Conservation (phyloP, 2,329 filamentous ascomycete genomes). For the Seiridium unicorne region DNA sequence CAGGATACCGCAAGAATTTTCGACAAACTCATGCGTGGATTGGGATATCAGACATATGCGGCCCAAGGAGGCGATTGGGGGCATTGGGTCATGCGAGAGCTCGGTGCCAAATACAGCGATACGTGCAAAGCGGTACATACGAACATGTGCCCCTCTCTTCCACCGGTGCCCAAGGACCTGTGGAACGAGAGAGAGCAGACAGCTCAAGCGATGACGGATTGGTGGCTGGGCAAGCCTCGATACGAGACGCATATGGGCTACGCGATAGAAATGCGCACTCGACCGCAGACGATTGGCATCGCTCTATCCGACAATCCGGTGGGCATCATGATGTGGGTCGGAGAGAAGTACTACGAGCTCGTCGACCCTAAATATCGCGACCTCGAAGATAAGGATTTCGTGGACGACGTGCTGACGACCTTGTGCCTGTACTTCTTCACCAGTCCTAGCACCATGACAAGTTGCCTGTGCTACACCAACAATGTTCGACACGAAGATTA, state of each 20-base stretch:
- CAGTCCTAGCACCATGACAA: conserved; percentile 17
- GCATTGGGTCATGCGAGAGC: conserved; percentile 36
- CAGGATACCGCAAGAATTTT: conserved; percentile 35
- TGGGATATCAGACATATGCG: conserved; percentile 36
- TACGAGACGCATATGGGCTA: conserved; percentile 37
- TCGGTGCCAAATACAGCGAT: conserved; percentile 28
- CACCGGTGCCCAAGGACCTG: conserved; percentile 25
- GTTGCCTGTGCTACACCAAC: conserved; percentile 14
- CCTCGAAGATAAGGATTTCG: conserved; percentile 12
- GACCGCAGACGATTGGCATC: conserved; percentile 40
- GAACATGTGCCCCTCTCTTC: conserved; percentile 36
- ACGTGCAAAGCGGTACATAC: conserved; percentile 36
- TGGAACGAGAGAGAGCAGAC: conserved; percentile 30
- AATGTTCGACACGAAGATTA: conserved; percentile 14
- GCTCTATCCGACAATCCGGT: conserved; percentile 40
- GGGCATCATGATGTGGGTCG: conserved; percentile 40
- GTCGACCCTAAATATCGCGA: conserved; percentile 10
- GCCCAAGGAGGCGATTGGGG: conserved; percentile 40
- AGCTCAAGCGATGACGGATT: conserved; percentile 28
- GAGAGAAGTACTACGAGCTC: conserved; percentile 32
- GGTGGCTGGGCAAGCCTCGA: conserved; percentile 13
- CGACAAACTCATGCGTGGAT: conserved; percentile 33
- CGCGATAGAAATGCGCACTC: conserved; percentile 37
- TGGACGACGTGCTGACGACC: conserved; percentile 14
- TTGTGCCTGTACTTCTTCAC: conserved; percentile 24